A percentile compares a stretch with the other conserved stretches of the same genome.
Conservation (phyloP, 129 eudicot species). For the Chrysanthemum makinoi region DNA sequence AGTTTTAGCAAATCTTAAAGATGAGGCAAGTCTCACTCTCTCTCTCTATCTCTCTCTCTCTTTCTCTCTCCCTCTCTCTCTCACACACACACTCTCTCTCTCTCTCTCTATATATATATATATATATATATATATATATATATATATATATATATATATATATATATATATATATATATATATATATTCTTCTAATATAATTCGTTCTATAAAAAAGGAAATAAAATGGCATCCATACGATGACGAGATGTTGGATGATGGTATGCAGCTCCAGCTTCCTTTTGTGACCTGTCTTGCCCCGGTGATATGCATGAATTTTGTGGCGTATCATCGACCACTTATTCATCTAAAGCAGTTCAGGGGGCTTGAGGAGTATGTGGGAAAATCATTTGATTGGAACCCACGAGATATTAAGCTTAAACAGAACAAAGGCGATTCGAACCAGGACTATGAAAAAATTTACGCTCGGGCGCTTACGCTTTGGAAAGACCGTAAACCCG, state of each 20-base stretch:
- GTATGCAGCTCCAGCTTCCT: background rate
- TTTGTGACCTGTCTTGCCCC: conserved; percentile 4
- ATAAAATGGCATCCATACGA: conserved; percentile 1
- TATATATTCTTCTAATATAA: background rate
- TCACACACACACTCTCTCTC: too few relatives aligned
- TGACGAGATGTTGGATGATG: conserved; percentile 3
- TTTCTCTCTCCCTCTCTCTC: too few relatives aligned
- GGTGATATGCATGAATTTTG: conserved; percentile 4
- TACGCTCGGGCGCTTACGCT: background rate
- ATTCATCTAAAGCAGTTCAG: too few relatives aligned
- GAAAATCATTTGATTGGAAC: background rate
- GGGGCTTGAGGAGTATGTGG: background rate
- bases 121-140: too few relatives aligned
- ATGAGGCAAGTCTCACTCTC: conserved; percentile 1
- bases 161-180: background rate
- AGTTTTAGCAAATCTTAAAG: background rate
- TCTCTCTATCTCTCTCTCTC: background rate
- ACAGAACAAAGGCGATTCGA: background rate
- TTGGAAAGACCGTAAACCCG: background rate
- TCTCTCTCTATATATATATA: too few relatives aligned
- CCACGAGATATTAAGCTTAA: background rate
- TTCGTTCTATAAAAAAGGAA: background rate
- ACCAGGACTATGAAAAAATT: conserved; percentile 6
- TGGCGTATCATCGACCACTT: conserved; percentile 6
- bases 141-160: too few relatives aligned